These are phyloP conservation scores for Porodaedalea pini DNA, from an alignment of 1,284 basidiomycete genomes.

Conservation along the genomic window DNA sequence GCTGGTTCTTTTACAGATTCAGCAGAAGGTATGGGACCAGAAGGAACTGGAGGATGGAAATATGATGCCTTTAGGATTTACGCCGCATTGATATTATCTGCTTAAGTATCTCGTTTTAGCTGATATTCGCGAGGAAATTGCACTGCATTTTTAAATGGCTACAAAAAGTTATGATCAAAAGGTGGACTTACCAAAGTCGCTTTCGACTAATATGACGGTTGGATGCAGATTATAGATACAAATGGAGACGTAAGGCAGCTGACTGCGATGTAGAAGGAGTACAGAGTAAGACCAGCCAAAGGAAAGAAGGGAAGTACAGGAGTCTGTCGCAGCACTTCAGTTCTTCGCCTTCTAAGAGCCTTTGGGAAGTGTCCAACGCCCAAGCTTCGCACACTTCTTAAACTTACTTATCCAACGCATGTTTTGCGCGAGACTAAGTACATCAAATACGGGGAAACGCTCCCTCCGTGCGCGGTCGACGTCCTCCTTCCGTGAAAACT, in stretches of 20 bases:
- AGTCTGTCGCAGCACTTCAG: background rate
- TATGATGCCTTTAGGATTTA: constrained; percentile 19
- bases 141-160: too few relatives aligned
- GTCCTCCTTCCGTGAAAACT: background rate
- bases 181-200: too few relatives aligned
- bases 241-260: background rate
- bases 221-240: background rate
- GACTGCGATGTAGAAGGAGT: background rate
- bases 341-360: background rate
- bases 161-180: too few relatives aligned
- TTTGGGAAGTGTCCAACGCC: background rate
- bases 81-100: background rate
- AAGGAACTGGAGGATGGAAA: constrained; percentile 17
- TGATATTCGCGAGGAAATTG: background rate
- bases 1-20: background rate
- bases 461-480: background rate
- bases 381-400: background rate
- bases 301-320: background rate
- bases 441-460: background rate
- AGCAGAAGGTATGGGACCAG: constrained; percentile 14
- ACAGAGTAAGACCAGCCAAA: background rate
- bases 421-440: background rate
- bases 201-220: too few relatives aligned
- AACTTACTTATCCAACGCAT: background rate
- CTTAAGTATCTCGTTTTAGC: background rate